Conservation (phyloP, 2,329 filamentous ascomycete species). For the Fusarium robinianum region DNA sequence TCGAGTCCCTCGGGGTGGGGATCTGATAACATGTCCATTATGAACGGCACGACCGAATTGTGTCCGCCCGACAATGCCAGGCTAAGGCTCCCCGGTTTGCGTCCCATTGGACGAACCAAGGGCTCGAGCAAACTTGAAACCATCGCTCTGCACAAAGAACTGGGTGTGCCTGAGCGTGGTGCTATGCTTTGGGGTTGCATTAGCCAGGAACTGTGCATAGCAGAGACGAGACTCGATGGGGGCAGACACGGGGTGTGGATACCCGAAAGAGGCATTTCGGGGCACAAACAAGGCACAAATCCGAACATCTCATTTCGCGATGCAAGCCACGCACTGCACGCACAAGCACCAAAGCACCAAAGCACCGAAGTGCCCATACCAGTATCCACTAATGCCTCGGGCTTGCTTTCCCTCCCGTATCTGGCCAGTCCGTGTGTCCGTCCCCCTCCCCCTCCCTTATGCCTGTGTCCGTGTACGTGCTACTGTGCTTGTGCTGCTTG, state of each 20-base stretch:
- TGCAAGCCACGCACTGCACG: slow-evolving; percentile 37
- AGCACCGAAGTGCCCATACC: slow-evolving; percentile 33
- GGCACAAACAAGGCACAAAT: slow-evolving; percentile 36
- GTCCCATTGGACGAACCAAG: slow-evolving; percentile 38
- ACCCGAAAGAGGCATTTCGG: slow-evolving; percentile 12
- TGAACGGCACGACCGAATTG: slow-evolving; percentile 35
- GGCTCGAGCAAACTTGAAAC: slow-evolving; percentile 41
- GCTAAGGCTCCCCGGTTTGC: slow-evolving; percentile 28
- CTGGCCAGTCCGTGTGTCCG: background rate
- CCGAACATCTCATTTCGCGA: slow-evolving; percentile 34
- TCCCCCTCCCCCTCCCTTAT: background rate
- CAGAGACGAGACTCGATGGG: slow-evolving; percentile 13
- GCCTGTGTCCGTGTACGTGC: slow-evolving; percentile 14
- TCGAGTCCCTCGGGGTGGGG: too few relatives aligned
- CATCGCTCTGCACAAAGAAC: slow-evolving; percentile 42
- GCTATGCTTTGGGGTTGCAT: slow-evolving; percentile 36
- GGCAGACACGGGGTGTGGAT: slow-evolving; percentile 25
- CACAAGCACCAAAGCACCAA: slow-evolving; percentile 25
- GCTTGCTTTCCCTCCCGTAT: too few relatives aligned
- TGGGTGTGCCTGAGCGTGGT: slow-evolving; percentile 18
- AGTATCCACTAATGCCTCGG: slow-evolving; percentile 22
- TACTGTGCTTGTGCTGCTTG: slow-evolving; percentile 22
- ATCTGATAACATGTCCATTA: slow-evolving; percentile 28
- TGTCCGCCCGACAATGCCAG: slow-evolving; percentile 23
- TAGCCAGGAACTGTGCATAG: slow-evolving; percentile 37